Evolutionary conservation across 768 basidiomycete genomes (phyloP), one percentile per base, ranked within the genome.

Genomic region (Pulveroboletus sp.): DNA sequence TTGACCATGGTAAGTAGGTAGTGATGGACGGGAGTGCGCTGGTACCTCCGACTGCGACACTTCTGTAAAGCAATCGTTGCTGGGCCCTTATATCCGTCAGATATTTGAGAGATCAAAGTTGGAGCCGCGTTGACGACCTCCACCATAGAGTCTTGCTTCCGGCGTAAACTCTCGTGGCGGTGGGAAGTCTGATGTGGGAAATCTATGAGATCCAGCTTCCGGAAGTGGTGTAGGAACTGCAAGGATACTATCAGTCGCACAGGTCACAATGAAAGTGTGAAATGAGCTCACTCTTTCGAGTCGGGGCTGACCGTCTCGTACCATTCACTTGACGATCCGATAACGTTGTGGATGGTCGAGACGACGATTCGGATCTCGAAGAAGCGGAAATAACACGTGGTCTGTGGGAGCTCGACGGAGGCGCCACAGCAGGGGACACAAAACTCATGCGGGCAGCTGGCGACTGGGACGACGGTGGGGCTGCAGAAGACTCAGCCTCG

Each of bases 171-270:
- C 72, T 36, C 88, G 79, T 5, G 90, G 90, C 12, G 82, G 81
- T 1, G 90, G 90, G 63, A 92, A 90, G 44, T 83, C 87, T 12
- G 73, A 70, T n/a, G 83, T 78, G 7, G 87, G 88, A 63, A 90
- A 93, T 14, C 75, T 82, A 60, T 89, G 85, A 21, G 75, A 65
- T 8, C 88, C 88, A 37, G 76, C 78, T 47, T 75, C 80, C 3
- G 88, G 79, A 24, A 81, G 81, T 6, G 80, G 80, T 5, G 77
- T 71, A 18, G 81, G 76, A 40, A 79, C 79, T 81, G 49, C 5
- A 40, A 51, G 49, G 47, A 56, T 43, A 50, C 30, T 18, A 51
- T 59, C 46, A 55, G 63, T 43, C 35, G 33, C 46, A 49, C 15
- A 37, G 6, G 12, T 24, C 39, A 12, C 17, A 9, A 35, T 32